Percentiles rank a stretch among this genome's conserved stretches.
Evolutionary conservation across 768 basidiomycete genomes (phyloP).

Genomic region (Leccinum variicolor): DNA sequence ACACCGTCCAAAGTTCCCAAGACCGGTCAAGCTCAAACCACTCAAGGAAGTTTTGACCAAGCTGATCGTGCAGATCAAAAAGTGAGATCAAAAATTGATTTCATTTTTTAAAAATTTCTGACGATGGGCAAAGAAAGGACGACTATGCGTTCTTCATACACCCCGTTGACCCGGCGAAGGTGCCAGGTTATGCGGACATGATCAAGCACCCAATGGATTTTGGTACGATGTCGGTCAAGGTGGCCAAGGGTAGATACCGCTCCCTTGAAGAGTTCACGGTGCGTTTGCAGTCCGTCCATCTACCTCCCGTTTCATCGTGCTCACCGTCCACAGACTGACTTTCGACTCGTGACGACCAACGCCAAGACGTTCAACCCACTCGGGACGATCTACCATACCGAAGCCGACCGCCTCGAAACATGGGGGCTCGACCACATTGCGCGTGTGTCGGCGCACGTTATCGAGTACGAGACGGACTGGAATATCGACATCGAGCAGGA

Average conservation of each 20-base stretch:
- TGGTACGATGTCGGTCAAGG: constrained; percentile 79
- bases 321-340: constrained; percentile 47
- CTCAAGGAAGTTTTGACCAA: constrained; percentile 69
- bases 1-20: constrained; percentile 32
- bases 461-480: constrained; percentile 82
- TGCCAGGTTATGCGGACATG: constrained; percentile 61
- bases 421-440: constrained; percentile 75
- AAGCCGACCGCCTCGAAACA: constrained; percentile 67
- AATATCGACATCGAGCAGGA: constrained; percentile 77
- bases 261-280: constrained; percentile 80
- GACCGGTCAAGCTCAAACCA: constrained; percentile 74
- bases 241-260: constrained; percentile 71
- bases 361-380: constrained; percentile 77
- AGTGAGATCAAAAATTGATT: constrained; percentile 39
- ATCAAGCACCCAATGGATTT: constrained; percentile 92
- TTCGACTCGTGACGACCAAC: constrained; percentile 69
- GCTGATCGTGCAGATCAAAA: constrained; percentile 71
- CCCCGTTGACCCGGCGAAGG: constrained; percentile 60
- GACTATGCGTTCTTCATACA: constrained; percentile 80
- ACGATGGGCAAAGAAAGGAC: constrained; percentile 57
- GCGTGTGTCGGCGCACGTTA: constrained; percentile 67
- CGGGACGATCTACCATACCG: constrained; percentile 67
- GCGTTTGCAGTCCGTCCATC: constrained; percentile 21
- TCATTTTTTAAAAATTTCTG: neutral
- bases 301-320: neutral